A percentile compares a stretch with the other conserved stretches of the same genome.
Conservation (phyloP, 148 eudicot species). For the Vaccinium corymbosum region DNA sequence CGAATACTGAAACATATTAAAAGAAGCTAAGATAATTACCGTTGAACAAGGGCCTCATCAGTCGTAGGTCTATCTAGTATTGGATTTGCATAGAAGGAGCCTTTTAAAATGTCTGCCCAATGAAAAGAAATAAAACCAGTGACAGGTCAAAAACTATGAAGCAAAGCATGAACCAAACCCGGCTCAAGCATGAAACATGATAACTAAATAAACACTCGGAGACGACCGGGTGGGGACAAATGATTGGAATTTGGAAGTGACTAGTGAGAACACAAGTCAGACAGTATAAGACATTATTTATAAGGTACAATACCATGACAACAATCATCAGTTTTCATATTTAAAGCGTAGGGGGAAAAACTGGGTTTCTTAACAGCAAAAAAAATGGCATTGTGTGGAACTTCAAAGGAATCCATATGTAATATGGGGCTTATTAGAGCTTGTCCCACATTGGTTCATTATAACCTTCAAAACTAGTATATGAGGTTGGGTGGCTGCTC, state of each 20-base stretch:
- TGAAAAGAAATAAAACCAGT: background rate
- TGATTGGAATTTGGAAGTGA: background rate
- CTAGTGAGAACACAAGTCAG: background rate
- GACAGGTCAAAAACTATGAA: background rate
- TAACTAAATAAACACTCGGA: background rate
- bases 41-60: constrained; percentile 54
- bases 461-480: no score
- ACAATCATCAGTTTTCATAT: background rate
- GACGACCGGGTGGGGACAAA: background rate
- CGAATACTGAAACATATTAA: background rate
- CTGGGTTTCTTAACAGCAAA: background rate
- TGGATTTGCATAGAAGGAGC: constrained; percentile 96
- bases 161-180: constrained; percentile 6
- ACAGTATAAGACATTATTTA: background rate
- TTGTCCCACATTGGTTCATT: no score
- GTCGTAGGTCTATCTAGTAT: constrained; percentile 71
- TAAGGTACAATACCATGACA: background rate
- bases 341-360: background rate
- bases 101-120: constrained; percentile 73
- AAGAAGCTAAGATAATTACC: constrained; percentile 41
- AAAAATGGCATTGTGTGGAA: background rate
- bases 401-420: background rate
- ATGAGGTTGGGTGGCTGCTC: no score
- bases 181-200: background rate
- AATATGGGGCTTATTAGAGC: background rate